Base-by-base conservation (phyloP, 768 basidiomycete species). In the Leccinum fibrillosum region DNA sequence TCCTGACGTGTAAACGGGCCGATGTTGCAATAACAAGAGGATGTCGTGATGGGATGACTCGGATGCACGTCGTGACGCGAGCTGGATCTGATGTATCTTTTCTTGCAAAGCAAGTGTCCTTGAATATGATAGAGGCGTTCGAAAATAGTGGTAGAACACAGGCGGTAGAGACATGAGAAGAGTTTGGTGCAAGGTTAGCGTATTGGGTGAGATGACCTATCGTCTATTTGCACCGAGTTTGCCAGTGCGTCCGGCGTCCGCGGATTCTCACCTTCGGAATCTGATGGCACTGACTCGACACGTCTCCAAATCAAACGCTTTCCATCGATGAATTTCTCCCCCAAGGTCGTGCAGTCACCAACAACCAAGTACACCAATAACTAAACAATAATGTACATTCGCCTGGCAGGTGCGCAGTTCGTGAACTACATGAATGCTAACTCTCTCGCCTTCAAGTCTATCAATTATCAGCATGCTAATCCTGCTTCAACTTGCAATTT, bases 1-100 rank as follows among this genome's bases (percentile, higher is more conserved):
- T n/a, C 97, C 97, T 8, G 89, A 81, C 2, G 97, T 98, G 76
- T 92, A 99, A 4, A 97, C 95, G 5, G 97, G 97, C 10, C 88
- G 82, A 64, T 99, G 97, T 73, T 99, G 83, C 26, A 94, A 81
- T 39, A 96, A 77, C 21, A 96, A 82, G 15, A 94, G 78, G 54
- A 92, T 64, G 66, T 92, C 89, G 39, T 74, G 67, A 65, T 81
- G 74, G 17, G 72, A 62, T 62, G 83, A 12, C 6, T 50, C 30
- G 9, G 30, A 80, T 9, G 72, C 63, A 19, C 84, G 82, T 26
- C 82, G 79, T 8, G 79, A 76, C 4, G 71, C 58, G 4, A 90
- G 78, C 71, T 92, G 91, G 17, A 88, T 69, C 34, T 78, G 73
- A 66, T 94, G 88, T 11, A 94, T 75, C 51, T 69, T 77, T 63